Conservation (phyloP, 225 moss, liverwort and hornwort species). For the Antitrichia curtipendula region DNA sequence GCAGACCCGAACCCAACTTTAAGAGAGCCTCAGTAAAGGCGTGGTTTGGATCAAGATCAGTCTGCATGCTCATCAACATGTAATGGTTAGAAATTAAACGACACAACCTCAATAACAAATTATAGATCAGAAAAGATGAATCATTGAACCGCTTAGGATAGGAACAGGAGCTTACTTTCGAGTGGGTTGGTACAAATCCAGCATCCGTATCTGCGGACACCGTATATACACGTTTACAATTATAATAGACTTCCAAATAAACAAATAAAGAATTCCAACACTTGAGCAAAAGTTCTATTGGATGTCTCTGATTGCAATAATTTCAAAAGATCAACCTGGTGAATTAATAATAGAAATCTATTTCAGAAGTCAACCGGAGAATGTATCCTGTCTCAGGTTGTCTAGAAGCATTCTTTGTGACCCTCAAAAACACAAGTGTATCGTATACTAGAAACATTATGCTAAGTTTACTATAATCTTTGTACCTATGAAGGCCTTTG, state of each 20-base stretch:
- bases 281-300: background rate
- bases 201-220: constrained; percentile 22
- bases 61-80: constrained; percentile 5
- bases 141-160: background rate
- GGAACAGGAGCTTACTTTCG: constrained; percentile 7
- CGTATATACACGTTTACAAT: background rate
- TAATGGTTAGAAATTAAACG: background rate
- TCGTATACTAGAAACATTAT: background rate
- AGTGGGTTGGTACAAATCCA: constrained; percentile 14
- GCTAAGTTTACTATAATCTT: background rate
- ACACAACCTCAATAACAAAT: background rate
- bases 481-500: constrained; percentile 25
- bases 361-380: no score
- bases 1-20: constrained; percentile 2
- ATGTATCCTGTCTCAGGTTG: background rate
- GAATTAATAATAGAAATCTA: background rate
- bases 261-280: background rate
- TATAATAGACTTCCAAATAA: background rate
- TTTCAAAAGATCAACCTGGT: background rate
- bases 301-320: background rate
- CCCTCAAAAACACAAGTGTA: background rate
- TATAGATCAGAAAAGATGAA: background rate
- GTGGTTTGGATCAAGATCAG: constrained; percentile 13
- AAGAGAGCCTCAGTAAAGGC: constrained; percentile 12
- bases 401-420: background rate